phyloP scores from a whole-genome alignment of 768 basidiomycete species.

The Tubosaeta brunneosetosa region DNA sequence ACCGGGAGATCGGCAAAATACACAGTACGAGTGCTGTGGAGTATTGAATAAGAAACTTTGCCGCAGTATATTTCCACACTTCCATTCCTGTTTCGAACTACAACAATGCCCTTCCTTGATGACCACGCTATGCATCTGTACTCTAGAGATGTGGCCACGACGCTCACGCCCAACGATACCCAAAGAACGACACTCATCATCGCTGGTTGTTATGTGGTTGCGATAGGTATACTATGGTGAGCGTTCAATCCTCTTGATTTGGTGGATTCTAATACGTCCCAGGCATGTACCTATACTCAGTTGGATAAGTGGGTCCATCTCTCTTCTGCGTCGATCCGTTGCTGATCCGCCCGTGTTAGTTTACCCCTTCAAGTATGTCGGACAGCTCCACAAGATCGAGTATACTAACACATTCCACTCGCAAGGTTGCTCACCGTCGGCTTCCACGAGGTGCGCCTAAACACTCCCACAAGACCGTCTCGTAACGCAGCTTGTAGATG shows the following conservation, averaged over 20 bases:
- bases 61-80: slow-evolving; percentile 9
- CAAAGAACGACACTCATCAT: slow-evolving; percentile 77
- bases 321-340: not conserved
- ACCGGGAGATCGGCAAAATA: too few species aligned
- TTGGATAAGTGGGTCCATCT: slow-evolving; percentile 56
- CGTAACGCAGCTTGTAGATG: slow-evolving; percentile 48
- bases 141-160: slow-evolving; percentile 23
- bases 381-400: not conserved
- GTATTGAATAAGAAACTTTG: not conserved
- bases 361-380: slow-evolving; percentile 86
- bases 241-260: slow-evolving; percentile 16
- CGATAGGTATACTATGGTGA: slow-evolving; percentile 78
- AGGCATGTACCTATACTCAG: slow-evolving; percentile 80
- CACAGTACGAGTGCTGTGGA: not conserved
- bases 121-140: slow-evolving; percentile 14
- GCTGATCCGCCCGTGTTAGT: slow-evolving; percentile 40
- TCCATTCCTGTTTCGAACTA: slow-evolving; percentile 16
- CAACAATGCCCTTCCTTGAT: slow-evolving; percentile 28
- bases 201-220: slow-evolving; percentile 68
- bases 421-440: slow-evolving; percentile 76
- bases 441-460: slow-evolving; percentile 67
- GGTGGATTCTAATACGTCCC: slow-evolving; percentile 4
- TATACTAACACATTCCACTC: slow-evolving; percentile 16
- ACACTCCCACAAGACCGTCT: slow-evolving; percentile 4
- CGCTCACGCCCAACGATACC: slow-evolving; percentile 63